A percentile compares a stretch with the other conserved stretches of the same genome.
phyloP scores from a whole-genome alignment of 1,139 yeast genomes.

The Groenewaldozyma auringiensis region DNA sequence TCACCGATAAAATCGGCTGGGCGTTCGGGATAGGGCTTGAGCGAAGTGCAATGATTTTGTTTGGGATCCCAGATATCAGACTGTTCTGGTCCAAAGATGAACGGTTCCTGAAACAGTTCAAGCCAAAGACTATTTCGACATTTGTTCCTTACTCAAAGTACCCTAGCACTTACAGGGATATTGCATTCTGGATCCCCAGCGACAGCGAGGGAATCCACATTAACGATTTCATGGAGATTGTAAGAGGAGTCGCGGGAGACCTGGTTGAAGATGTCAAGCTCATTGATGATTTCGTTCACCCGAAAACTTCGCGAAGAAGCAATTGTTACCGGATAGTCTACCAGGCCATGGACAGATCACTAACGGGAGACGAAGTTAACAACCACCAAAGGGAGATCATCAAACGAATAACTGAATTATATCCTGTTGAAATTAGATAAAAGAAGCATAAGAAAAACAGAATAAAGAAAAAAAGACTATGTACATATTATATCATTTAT shows the following conservation, averaged over 20 bases:
- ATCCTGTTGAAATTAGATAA: conserved; percentile 56
- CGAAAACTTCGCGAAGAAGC: conserved; percentile 67
- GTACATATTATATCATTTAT: conserved; percentile 9
- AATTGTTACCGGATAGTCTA: conserved; percentile 86
- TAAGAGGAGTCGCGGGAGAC: conserved; percentile 75
- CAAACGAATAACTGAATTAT: conserved; percentile 42
- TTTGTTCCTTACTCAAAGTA: conserved; percentile 87
- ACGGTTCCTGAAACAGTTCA: conserved; percentile 68
- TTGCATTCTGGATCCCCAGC: conserved; percentile 80
- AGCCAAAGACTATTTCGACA: conserved; percentile 53
- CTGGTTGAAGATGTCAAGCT: conserved; percentile 77
- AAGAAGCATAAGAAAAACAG: background rate
- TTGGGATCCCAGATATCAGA: conserved; percentile 92
- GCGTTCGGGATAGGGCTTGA: conserved; percentile 97
- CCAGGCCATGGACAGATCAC: conserved; percentile 90
- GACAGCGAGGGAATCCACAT: conserved; percentile 47
- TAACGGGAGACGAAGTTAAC: conserved; percentile 77
- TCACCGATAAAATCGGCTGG: conserved; percentile 71
- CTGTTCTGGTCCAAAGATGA: conserved; percentile 85
- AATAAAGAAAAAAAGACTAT: conserved; percentile 3
- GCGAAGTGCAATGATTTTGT: conserved; percentile 89
- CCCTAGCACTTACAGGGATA: conserved; percentile 81
- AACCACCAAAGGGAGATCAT: conserved; percentile 59
- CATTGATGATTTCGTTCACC: conserved; percentile 78
- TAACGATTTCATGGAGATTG: conserved; percentile 91